Evolutionary conservation across 1,139 yeast species (phyloP).

Genomic region (Debaryomyces psychrophilus): DNA sequence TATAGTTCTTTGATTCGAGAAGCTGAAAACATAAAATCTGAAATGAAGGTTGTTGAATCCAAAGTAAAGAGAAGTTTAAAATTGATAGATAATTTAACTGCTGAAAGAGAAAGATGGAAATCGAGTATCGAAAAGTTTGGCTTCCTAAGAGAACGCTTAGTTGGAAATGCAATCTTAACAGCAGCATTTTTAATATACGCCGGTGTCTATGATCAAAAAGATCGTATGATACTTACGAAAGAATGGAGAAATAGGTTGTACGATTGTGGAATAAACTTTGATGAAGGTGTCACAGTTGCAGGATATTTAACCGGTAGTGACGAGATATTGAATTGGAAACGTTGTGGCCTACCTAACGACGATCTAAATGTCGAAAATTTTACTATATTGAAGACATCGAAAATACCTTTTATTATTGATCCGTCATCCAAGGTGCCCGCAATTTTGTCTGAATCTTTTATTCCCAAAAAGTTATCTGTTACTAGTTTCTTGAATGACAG

Average conservation of each 20-base stretch:
- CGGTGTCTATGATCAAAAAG: slow-evolving; percentile 61
- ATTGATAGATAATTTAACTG: slow-evolving; percentile 63
- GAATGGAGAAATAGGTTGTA: slow-evolving; percentile 48
- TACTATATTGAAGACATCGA: slow-evolving; percentile 48
- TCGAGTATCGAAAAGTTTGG: slow-evolving; percentile 55
- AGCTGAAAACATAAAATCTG: slow-evolving; percentile 71
- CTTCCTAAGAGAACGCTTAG: slow-evolving; percentile 46
- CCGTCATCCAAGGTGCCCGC: slow-evolving; percentile 59
- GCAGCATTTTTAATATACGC: slow-evolving; percentile 66
- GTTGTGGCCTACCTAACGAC: slow-evolving; percentile 58
- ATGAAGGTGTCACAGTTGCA: slow-evolving; percentile 35
- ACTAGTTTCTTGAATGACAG: slow-evolving; percentile 78
- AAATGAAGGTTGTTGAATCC: slow-evolving; percentile 63
- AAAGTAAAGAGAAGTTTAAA: slow-evolving; percentile 66
- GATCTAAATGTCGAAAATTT: slow-evolving; percentile 66
- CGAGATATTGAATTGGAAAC: slow-evolving; percentile 54
- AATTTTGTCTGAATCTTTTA: slow-evolving; percentile 36
- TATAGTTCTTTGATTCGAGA: slow-evolving; percentile 79
- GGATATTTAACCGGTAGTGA: slow-evolving; percentile 44
- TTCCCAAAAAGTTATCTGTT: slow-evolving; percentile 45
- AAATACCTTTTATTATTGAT: slow-evolving; percentile 66
- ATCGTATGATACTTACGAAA: slow-evolving; percentile 41
- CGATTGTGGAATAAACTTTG: slow-evolving; percentile 44
- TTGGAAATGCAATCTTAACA: slow-evolving; percentile 67
- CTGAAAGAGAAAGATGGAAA: slow-evolving; percentile 81